Conservation (phyloP, 768 basidiomycete genomes). For the Termitomyces eurrhizus region DNA sequence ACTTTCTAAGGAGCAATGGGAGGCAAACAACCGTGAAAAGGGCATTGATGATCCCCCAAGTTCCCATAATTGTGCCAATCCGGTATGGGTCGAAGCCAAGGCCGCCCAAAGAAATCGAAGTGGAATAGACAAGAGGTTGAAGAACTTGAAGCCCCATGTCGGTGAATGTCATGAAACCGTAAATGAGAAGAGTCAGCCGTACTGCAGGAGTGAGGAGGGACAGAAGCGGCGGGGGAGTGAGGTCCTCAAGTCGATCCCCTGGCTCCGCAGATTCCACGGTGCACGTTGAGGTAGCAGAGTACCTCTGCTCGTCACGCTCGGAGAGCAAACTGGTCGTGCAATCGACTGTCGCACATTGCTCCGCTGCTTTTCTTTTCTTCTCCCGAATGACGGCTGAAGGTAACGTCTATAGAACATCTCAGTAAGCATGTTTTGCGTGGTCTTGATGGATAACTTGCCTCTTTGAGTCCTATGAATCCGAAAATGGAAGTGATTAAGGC, state of each 20-base stretch:
- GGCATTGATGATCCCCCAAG: slow-evolving; percentile 50
- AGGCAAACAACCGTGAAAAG: slow-evolving; percentile 51
- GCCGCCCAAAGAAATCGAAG: slow-evolving; percentile 57
- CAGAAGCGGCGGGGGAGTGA: slow-evolving; percentile 17
- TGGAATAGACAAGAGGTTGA: slow-evolving; percentile 47
- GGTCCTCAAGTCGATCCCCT: slow-evolving; percentile 1
- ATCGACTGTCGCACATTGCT: slow-evolving; percentile 6
- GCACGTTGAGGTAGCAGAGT: slow-evolving; percentile 7
- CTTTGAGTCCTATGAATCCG: slow-evolving; percentile 24
- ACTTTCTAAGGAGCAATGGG: slow-evolving; percentile 43
- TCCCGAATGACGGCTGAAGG: slow-evolving; percentile 21
- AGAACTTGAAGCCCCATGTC: slow-evolving; percentile 35
- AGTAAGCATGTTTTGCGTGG: background rate
- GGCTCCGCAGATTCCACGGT: slow-evolving; percentile 3
- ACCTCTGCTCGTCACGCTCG: slow-evolving; percentile 3
- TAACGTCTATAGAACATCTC: slow-evolving; percentile 23
- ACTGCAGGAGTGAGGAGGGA: slow-evolving; percentile 27
- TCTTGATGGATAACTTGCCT: slow-evolving; percentile 14
- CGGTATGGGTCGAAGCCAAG: slow-evolving; percentile 58
- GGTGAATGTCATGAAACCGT: slow-evolving; percentile 32
- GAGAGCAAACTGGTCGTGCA: slow-evolving; percentile 15
- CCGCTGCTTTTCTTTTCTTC: slow-evolving; percentile 4
- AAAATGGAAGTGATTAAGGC: slow-evolving; percentile 16
- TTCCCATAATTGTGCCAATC: slow-evolving; percentile 59
- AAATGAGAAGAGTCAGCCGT: slow-evolving; percentile 28